Evolutionary conservation across 1,139 yeast genomes (phyloP).

Genomic region (Meyerozyma elateridarum): DNA sequence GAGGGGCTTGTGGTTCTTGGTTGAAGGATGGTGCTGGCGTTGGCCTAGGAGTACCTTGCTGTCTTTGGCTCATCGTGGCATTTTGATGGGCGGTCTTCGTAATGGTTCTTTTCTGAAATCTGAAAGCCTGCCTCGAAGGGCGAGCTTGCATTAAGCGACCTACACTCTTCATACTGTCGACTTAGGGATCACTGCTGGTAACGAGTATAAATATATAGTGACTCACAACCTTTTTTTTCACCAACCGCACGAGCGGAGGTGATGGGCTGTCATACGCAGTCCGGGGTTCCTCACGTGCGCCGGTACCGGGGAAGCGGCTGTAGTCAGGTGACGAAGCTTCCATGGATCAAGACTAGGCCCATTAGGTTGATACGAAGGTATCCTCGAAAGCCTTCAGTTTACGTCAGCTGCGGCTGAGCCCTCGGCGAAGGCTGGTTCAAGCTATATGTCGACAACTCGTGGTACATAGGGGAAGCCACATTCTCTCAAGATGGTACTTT

Average conservation of each 20-base stretch:
- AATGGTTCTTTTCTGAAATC: constrained; percentile 22
- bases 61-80: constrained; percentile 26
- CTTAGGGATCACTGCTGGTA: background rate
- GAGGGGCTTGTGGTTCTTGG: constrained; percentile 15
- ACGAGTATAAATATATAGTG: background rate
- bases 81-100: constrained; percentile 29
- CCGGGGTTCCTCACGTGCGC: constrained; percentile 4
- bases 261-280: background rate
- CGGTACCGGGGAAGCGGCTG: too few species aligned
- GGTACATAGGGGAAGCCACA: too few species aligned
- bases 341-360: too few species aligned
- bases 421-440: too few species aligned
- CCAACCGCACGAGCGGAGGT: constrained; percentile 4
- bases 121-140: constrained; percentile 12
- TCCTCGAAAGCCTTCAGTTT: too few species aligned
- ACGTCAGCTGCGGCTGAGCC: too few species aligned
- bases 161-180: constrained; percentile 1
- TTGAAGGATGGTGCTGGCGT: constrained; percentile 40
- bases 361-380: too few species aligned
- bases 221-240: constrained; percentile 2
- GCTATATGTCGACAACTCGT: too few species aligned
- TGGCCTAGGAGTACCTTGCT: constrained; percentile 18
- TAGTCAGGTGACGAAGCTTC: too few species aligned
- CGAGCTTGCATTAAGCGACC: constrained; percentile 1
- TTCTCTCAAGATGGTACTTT: too few species aligned